Conservation (phyloP, 2,329 filamentous ascomycete genomes). For the Ceratocystis papillata region DNA sequence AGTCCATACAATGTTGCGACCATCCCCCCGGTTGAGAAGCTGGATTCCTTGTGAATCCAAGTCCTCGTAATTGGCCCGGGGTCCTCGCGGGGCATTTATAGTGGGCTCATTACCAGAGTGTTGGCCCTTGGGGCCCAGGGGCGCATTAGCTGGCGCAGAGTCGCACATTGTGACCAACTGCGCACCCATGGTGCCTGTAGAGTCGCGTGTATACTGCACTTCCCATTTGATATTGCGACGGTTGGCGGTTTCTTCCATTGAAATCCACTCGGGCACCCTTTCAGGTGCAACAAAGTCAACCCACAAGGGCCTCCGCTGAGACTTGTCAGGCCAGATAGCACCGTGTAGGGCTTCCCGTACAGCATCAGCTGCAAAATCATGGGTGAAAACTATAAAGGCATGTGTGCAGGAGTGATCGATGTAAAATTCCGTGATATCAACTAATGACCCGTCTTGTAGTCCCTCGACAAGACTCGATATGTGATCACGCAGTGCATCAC, state of each 20-base stretch:
- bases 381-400: conserved; percentile 65
- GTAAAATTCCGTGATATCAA: conserved; percentile 57
- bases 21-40: not conserved
- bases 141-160: conserved; percentile 16
- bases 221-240: conserved; percentile 49
- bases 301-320: conserved; percentile 70
- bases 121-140: conserved; percentile 11
- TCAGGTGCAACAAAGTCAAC: conserved; percentile 81
- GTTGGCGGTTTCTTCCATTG: conserved; percentile 46
- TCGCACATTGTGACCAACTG: conserved; percentile 35
- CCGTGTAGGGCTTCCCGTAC: conserved; percentile 68
- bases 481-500: conserved; percentile 54
- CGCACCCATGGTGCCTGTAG: conserved; percentile 45
- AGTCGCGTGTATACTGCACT: conserved; percentile 54
- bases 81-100: conserved; percentile 30
- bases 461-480: conserved; percentile 58
- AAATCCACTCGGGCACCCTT: conserved; percentile 62
- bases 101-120: conserved; percentile 10
- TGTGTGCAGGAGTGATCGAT: conserved; percentile 81
- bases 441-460: conserved; percentile 39
- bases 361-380: conserved; percentile 58
- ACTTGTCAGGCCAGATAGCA: conserved; percentile 76
- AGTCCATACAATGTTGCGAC: conserved; percentile 19
- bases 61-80: conserved; percentile 29
- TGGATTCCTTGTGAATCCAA: conserved; percentile 1